Base-by-base conservation (phyloP, 192 early-diverging fungal species). In the Haplosporangium gracile region DNA sequence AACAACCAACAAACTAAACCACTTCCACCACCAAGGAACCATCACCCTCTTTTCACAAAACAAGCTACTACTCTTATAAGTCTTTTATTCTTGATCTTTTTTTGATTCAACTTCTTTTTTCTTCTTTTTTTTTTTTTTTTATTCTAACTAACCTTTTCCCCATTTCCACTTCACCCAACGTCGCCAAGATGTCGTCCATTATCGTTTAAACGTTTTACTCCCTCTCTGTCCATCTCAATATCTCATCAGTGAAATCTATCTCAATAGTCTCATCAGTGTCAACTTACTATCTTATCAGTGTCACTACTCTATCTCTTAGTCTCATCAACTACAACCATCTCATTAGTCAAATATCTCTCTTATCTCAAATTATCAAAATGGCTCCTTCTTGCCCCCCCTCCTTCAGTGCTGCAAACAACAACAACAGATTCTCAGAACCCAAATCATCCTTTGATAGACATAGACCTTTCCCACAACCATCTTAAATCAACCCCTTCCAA, bases 371-470 rank as follows among this genome's bases (percentile, higher is more conserved):
- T 71, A 32, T 78, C 75, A 85, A 85, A 85, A 86, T 86, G 84
- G 84, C 79, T 81, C 79, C 84, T 79, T 86, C 84, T 55, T 80
- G 79, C 79, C 84, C 84, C 84, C 84, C 84, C 84, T 86, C 84
- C 32, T 68, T 72, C 51, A 78, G 79, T 73, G 71, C 75, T 77
- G 29, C 68, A 72, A 81, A 68, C 47, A 79, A 49, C 47, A 79
- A 49, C 24, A 74, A 80, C 40, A 75, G 60, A 68, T 80, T 71
- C 69, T 32, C 74, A 57, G 78, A 80, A 86, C 75, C 78, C 57
- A 85, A 81, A 79, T 51, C 84, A 53, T 77, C 79, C 45, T 69
- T 76, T 32, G 82, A 85, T 85, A 86, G 79, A 86, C 84, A 86
- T 39, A 77, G 84, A 75, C 78, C 78, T 15, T 81, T 81, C 71